phyloP scores from a whole-genome alignment of 1,284 basidiomycete species.

The Ganoderma meredithae region DNA sequence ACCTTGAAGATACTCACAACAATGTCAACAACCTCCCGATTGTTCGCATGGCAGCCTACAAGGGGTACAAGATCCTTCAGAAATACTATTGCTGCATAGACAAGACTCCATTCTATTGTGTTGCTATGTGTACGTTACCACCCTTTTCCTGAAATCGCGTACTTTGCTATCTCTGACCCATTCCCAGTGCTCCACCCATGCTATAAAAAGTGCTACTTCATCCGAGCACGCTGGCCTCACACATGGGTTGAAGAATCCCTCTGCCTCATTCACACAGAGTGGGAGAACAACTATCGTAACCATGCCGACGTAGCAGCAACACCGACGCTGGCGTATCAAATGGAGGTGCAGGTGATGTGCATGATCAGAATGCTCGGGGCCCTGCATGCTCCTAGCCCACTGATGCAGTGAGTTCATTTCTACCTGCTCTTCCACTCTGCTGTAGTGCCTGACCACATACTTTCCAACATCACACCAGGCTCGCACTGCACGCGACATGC shows the following conservation, averaged over 20 bases:
- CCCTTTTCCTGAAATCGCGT: not conserved
- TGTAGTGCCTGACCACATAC: too few species aligned
- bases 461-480: too few species aligned
- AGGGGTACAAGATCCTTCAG: constrained; percentile 40
- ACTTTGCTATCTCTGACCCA: too few species aligned
- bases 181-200: not conserved
- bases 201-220: not conserved
- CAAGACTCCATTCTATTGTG: constrained; percentile 29
- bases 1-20: constrained; percentile 20
- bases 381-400: too few species aligned
- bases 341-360: too few species aligned
- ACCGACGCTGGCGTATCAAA: too few species aligned
- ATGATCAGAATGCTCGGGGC: too few species aligned
- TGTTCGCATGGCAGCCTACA: constrained; percentile 33
- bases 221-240: not conserved
- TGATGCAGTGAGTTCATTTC: too few species aligned
- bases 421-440: too few species aligned
- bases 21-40: constrained; percentile 10
- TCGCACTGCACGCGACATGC: too few species aligned
- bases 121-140: constrained; percentile 15
- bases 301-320: too few species aligned
- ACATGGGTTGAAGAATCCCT: not conserved
- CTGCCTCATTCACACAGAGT: not conserved
- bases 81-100: constrained; percentile 41
- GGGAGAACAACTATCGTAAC: too few species aligned